Conservation (phyloP, 1,284 basidiomycete species). For the Phellinidium pouzarii region DNA sequence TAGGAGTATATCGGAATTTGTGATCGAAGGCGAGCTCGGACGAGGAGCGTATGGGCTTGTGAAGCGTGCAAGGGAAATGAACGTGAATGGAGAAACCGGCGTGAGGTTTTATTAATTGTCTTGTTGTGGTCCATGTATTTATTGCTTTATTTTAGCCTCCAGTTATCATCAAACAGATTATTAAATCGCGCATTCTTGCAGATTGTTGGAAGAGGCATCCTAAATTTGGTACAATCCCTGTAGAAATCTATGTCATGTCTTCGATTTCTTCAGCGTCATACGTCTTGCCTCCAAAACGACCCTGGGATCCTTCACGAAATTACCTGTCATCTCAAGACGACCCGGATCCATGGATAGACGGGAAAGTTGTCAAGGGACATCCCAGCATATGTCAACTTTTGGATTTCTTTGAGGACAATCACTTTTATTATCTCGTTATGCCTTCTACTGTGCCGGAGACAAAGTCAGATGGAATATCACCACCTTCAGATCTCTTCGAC, state of each 20-base stretch:
- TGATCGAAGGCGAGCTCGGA: slow-evolving; percentile 83
- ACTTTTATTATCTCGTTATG: slow-evolving; percentile 91
- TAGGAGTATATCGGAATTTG: slow-evolving; percentile 69
- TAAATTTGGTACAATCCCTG: slow-evolving; percentile 91
- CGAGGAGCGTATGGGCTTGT: slow-evolving; percentile 97
- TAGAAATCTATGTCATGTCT: slow-evolving; percentile 98
- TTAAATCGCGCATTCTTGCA: slow-evolving; percentile 96
- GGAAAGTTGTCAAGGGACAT: slow-evolving; percentile 70
- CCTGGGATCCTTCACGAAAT: slow-evolving; percentile 71
- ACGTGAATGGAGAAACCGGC: slow-evolving; percentile 69
- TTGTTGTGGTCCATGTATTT: slow-evolving; percentile 8
- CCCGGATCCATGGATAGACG: slow-evolving; percentile 51
- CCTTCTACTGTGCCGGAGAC: slow-evolving; percentile 63
- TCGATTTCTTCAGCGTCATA: slow-evolving; percentile 75
- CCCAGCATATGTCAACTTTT: slow-evolving; percentile 90
- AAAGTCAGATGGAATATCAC: slow-evolving; percentile 41
- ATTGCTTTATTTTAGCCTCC: slow-evolving; percentile 40
- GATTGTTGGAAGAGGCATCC: slow-evolving; percentile 99
- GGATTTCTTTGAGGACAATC: slow-evolving; percentile 96
- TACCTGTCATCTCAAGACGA: slow-evolving; percentile 28
- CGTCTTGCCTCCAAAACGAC: slow-evolving; percentile 61
- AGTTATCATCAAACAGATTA: slow-evolving; percentile 95
- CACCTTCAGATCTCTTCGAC: slow-evolving; percentile 87
- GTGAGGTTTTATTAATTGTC: slow-evolving; percentile 43
- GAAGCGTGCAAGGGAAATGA: slow-evolving; percentile 80